Conservation (phyloP, 139 green algal genomes). For the Tetradesmus obliquus region DNA sequence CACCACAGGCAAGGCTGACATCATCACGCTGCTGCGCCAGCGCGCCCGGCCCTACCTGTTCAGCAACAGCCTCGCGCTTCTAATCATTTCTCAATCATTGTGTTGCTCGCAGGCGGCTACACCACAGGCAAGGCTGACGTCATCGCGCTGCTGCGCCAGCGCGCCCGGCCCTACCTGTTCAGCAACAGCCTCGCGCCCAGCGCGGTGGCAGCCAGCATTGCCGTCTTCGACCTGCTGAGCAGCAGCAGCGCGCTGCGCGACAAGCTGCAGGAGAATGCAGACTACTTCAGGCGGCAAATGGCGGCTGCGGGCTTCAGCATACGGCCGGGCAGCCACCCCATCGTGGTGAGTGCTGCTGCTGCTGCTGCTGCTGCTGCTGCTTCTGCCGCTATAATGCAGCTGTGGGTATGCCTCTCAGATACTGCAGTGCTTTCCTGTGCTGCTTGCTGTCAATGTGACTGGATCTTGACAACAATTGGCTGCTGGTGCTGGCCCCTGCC, state of each 20-base stretch:
- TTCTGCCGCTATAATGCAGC: neutral
- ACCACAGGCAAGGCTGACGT: conserved; percentile 66
- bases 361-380: neutral
- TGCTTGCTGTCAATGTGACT: neutral
- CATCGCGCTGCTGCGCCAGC: conserved; percentile 72
- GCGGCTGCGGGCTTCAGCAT: conserved; percentile 67
- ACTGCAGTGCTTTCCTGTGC: neutral
- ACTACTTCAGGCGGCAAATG: conserved; percentile 67
- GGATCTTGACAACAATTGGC: too few relatives aligned
- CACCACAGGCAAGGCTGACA: too few relatives aligned
- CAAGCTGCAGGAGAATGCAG: conserved; percentile 65
- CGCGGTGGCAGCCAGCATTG: conserved; percentile 64
- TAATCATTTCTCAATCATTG: too few relatives aligned
- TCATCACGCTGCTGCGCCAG: too few relatives aligned
- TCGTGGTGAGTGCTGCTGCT: conserved; percentile 59
- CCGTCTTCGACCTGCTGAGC: conserved; percentile 63
- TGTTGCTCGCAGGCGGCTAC: too few relatives aligned
- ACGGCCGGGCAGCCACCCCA: conserved; percentile 62
- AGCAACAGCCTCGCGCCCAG: conserved; percentile 74
- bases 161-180: conserved; percentile 77
- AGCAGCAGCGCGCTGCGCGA: conserved; percentile 53
- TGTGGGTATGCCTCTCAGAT: neutral
- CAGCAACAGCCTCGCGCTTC: too few relatives aligned
- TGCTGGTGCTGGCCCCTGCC: neutral
- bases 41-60: too few relatives aligned